phyloP scores from a whole-genome alignment of 1,284 basidiomycete species.

The Tremellales sp. region DNA sequence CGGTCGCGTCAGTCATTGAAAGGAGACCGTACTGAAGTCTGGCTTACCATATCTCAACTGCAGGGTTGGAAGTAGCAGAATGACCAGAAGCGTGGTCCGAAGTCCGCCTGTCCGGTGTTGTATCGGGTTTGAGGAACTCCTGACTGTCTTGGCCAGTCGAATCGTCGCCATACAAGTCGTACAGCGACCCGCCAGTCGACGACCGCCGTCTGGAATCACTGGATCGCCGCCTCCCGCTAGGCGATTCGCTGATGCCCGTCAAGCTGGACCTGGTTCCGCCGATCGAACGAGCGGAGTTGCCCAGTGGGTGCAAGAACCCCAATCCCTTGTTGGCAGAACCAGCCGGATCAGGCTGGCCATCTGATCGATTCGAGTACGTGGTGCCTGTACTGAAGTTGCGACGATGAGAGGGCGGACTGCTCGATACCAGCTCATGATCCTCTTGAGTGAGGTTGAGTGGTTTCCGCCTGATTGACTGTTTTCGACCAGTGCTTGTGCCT shows the following conservation, averaged over 20 bases:
- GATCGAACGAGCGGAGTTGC: not conserved
- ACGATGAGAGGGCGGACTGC: constrained; percentile 12
- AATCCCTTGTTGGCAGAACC: constrained; percentile 11
- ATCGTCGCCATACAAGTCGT: constrained; percentile 25
- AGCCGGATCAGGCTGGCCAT: not conserved
- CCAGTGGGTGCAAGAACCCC: constrained; percentile 21
- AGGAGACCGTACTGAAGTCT: no score
- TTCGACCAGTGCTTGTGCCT: constrained; percentile 12
- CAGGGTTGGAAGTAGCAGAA: constrained; percentile 19
- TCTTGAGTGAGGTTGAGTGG: constrained; percentile 35
- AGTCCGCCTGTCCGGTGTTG: no score
- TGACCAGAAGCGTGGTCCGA: no score
- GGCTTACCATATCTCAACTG: constrained; percentile 36
- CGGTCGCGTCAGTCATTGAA: not conserved
- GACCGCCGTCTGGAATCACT: constrained; percentile 4
- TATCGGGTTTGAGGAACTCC: no score
- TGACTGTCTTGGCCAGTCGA: not conserved
- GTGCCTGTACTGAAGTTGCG: not conserved
- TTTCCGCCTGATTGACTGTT: constrained; percentile 37
- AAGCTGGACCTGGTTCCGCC: not conserved
- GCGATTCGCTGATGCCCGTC: not conserved
- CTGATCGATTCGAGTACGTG: not conserved
- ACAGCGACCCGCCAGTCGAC: constrained; percentile 27
- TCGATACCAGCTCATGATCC: constrained; percentile 30
- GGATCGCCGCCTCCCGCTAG: not conserved